Base-by-base conservation (phyloP, 345 rosid genomes). In the Lepidium africanum region DNA sequence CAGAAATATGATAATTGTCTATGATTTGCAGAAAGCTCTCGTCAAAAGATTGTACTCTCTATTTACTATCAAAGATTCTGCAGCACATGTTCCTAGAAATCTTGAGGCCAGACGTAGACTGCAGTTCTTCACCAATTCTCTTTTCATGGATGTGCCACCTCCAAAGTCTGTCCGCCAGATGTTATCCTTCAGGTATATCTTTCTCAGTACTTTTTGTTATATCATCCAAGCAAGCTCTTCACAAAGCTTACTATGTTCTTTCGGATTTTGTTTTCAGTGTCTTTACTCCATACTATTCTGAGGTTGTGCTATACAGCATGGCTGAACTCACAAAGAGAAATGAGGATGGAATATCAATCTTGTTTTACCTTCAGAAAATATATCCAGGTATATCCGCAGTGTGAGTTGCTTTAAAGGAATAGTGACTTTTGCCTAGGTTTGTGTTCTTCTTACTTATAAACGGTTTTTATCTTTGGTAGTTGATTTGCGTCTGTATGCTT, bases 341-440 rank as follows among this genome's bases (percentile, higher is more conserved):
- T 59, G 96, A 94, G 72, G 99, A 94, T 85, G 99, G 99, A 47
- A 94, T 94, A 80, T 91, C 99, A 33, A 75, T 77, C 82, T 77
- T 94, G 81, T 94, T 94, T 83, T 94, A 94, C 77, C 99, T 94
- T 58, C 99, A 94, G 87, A 94, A 94, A 81, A 94, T 94, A 77
- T 91, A 83, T 87, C 99, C 99, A 68, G 98, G 98, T 93, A 82
- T 27, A 42, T 54, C 37, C 27, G 59, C 52, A 27, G 10, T 46
- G 51, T 39, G 65, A 53, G 23, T 61, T 40, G 36, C 23, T 27
- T 39, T n/a, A 37, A 37, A 66, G 52, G 9, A 56, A 19, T 71
- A 19, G 43, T 14, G 63, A 46, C 58, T 65, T 19, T 38, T 67
- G 21, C 43, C 51, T 60, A 41, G 63, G 23, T 52, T 21, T 43